Evolutionary conservation across 1,284 basidiomycete genomes (phyloP).

Genomic region (Sanghuangporus baumii): DNA sequence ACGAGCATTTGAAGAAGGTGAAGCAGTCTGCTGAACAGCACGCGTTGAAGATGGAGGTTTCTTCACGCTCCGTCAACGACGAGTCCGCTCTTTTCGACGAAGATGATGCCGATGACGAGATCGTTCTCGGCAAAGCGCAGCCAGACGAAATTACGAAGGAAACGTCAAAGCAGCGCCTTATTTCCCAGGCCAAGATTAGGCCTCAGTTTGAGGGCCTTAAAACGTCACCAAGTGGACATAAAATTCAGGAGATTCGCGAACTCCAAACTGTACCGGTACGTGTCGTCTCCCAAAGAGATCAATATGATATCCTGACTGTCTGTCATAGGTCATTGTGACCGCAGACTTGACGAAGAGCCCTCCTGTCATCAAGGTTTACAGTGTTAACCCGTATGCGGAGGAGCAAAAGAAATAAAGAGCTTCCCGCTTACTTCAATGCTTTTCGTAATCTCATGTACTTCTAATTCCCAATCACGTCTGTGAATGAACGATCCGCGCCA

Average conservation of each 20-base stretch:
- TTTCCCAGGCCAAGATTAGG: constrained; percentile 67
- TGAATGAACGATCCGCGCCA: background rate
- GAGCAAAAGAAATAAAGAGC: constrained; percentile 20
- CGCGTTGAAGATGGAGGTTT: constrained; percentile 82
- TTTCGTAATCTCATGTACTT: constrained; percentile 2
- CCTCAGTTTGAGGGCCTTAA: constrained; percentile 81
- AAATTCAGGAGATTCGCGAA: constrained; percentile 89
- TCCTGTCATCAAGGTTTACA: constrained; percentile 90
- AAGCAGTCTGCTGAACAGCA: constrained; percentile 84
- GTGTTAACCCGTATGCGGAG: constrained; percentile 74
- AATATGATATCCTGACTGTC: constrained; percentile 11
- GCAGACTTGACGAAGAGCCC: constrained; percentile 92
- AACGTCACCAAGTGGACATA: constrained; percentile 68
- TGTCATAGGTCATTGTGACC: constrained; percentile 77
- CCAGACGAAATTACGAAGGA: constrained; percentile 38
- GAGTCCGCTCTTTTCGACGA: constrained; percentile 88
- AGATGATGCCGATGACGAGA: constrained; percentile 73
- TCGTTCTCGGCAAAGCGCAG: constrained; percentile 65
- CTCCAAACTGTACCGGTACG: constrained; percentile 85
- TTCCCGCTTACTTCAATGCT: background rate
- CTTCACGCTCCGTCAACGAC: constrained; percentile 73
- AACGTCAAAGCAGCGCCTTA: constrained; percentile 68
- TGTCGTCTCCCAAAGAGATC: constrained; percentile 21
- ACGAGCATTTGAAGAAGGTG: constrained; percentile 88
- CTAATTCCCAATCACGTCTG: background rate